A percentile compares a stretch with the other conserved stretches of the same genome.
Evolutionary conservation across 768 basidiomycete species (phyloP).

Genomic region (Kwoniella dejecticola): DNA sequence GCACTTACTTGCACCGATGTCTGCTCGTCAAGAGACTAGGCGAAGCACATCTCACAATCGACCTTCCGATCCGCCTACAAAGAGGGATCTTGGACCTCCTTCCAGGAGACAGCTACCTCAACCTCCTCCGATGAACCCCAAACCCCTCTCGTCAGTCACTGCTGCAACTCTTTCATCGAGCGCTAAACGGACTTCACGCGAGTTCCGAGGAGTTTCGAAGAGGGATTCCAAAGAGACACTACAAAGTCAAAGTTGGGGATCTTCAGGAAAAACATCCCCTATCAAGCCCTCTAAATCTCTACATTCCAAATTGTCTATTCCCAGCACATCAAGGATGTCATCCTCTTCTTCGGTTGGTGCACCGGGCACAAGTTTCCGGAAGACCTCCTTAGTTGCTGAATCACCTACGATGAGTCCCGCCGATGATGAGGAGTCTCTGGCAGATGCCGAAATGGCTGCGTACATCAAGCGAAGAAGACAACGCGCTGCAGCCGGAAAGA

Average conservation of each 20-base stretch:
- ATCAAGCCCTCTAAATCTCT: conserved; percentile 48
- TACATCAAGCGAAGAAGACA: conserved; percentile 89
- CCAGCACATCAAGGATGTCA: conserved; percentile 30
- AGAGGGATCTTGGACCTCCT: conserved; percentile 32
- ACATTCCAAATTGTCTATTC: conserved; percentile 45
- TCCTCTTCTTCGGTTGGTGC: conserved; percentile 47
- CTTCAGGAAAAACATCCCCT: conserved; percentile 18
- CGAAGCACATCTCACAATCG: conserved; percentile 8
- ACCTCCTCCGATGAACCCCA: no score
- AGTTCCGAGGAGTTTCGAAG: conserved; percentile 18
- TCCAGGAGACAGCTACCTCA: conserved; percentile 36
- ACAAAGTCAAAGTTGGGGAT: conserved; percentile 21
- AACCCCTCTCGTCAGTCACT: conserved; percentile 40
- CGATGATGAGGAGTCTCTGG: conserved; percentile 59
- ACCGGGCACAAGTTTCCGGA: conserved; percentile 28
- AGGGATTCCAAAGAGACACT: conserved; percentile 28
- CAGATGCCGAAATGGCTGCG: conserved; percentile 95
- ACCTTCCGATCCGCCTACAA: conserved; percentile 23
- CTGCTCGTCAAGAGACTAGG: conserved; percentile 33
- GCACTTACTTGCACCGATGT: conserved; percentile 46
- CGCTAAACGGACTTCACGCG: conserved; percentile 43
- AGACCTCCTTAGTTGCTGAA: conserved; percentile 28
- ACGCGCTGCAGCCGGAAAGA: conserved; percentile 76
- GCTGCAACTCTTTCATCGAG: conserved; percentile 41
- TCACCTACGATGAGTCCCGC: conserved; percentile 36